Evolutionary conservation across 2,329 filamentous ascomycete genomes (phyloP).

Genomic region (Hirsutella thompsonii): DNA sequence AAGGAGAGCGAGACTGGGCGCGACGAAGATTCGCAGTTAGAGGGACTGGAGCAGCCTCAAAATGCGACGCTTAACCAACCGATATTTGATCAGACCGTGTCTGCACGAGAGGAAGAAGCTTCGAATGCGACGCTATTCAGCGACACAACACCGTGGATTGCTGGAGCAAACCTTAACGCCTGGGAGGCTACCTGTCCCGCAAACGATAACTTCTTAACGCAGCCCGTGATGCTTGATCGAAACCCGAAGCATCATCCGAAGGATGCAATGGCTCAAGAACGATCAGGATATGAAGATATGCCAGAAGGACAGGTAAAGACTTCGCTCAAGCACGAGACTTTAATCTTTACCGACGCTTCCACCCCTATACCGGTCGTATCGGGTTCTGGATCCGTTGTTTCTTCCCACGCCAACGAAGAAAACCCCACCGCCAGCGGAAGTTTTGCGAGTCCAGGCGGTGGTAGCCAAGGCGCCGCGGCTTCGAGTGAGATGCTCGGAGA

Average conservation of each 20-base stretch:
- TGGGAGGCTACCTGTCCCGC: not conserved
- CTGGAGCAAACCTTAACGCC: not conserved
- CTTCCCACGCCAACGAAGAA: no score
- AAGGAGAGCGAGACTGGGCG: conserved; percentile 64
- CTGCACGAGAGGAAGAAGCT: not conserved
- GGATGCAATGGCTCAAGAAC: not conserved
- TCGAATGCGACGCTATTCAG: not conserved
- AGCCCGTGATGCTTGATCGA: not conserved
- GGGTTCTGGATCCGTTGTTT: no score
- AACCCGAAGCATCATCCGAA: not conserved
- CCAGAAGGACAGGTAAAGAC: no score
- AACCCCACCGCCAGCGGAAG: not conserved
- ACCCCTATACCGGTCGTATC: no score
- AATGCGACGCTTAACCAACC: not conserved
- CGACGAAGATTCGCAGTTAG: conserved; percentile 44
- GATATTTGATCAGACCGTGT: not conserved
- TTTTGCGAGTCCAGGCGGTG: not conserved
- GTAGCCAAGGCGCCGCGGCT: not conserved
- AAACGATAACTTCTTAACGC: not conserved
- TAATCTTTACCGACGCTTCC: no score
- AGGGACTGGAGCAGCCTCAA: conserved; percentile 8
- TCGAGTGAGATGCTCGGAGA: conserved; percentile 2
- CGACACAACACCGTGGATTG: not conserved
- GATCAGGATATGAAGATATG: no score
- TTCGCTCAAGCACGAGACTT: no score